Percentiles rank a stretch among this genome's conserved stretches.
Conservation (phyloP, 192 early-diverging fungal genomes). For the Linnemannia zychae region DNA sequence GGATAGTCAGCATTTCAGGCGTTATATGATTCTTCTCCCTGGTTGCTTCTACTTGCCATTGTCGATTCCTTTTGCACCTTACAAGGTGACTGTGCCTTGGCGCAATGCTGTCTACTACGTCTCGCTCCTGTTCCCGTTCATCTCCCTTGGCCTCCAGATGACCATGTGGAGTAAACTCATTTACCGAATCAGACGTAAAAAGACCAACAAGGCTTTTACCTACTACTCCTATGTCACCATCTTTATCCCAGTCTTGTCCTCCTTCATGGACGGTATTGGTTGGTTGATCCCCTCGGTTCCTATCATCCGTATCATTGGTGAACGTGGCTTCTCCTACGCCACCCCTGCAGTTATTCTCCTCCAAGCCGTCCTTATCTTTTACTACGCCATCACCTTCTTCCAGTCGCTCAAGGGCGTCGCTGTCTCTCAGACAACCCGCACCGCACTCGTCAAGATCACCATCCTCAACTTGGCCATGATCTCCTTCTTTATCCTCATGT, state of each 20-base stretch:
- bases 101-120: conserved; percentile 50
- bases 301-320: conserved; percentile 48
- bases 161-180: conserved; percentile 51
- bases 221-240: conserved; percentile 46
- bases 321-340: conserved; percentile 37
- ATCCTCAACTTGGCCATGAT: conserved; percentile 56
- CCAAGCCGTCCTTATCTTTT: conserved; percentile 46
- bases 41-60: conserved; percentile 45
- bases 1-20: conserved; percentile 26
- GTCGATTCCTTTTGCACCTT: conserved; percentile 53
- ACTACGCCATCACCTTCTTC: conserved; percentile 50
- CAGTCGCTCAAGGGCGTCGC: conserved; percentile 41
- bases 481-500: conserved; percentile 55
- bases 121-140: conserved; percentile 49
- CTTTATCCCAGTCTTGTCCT: conserved; percentile 34
- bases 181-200: conserved; percentile 49
- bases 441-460: conserved; percentile 46
- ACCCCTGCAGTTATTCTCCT: conserved; percentile 47
- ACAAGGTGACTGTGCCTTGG: conserved; percentile 51
- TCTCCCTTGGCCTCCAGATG: conserved; percentile 50
- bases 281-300: conserved; percentile 47
- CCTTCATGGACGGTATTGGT: conserved; percentile 51
- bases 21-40: conserved; percentile 40
- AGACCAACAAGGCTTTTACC: conserved; percentile 37
- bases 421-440: conserved; percentile 42